Evolutionary conservation across 495 filamentous ascomycete species (phyloP), one percentile per base, ranked within the genome.

Genomic region (Penicillium cinerascens): DNA sequence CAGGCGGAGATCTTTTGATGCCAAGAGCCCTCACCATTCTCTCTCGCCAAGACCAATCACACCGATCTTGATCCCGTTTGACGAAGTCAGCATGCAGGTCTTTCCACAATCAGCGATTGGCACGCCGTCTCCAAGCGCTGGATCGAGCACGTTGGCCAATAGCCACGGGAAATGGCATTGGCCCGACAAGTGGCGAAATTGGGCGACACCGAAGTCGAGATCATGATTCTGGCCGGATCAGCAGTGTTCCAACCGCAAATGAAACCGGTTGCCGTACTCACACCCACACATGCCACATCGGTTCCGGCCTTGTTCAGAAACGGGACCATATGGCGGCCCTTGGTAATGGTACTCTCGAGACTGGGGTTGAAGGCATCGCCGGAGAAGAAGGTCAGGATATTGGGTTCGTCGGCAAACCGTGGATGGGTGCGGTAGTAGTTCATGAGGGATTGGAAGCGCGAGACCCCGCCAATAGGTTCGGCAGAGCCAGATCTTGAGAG

Each of bases 311-410:
- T 74, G 64, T 96, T 95, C 23, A 96, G 65, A n/a, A 92, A 74
- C 5, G 90, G 86, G 8, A 95, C 82, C 91, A 96, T 96, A 68
- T 96, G 91, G 50, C 78, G 69, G 69, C 89, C 91, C 71, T 95
- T 95, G 1, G 91, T 96, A 4, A 95, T 81, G 7, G 86, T 86
- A 54, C 84, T 89, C 67, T 96, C 91, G 43, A 95, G 68, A 54
- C 86, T 89, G 0, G 91, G 91, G 65, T 96, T 95, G 71, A 91
- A 96, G 3, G 85, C 89, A 79, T 96, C 91, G 33, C 91, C 91
- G 8, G 89, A 93, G 70, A 96, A 96, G 55, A 96, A 77, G 6
- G 88, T 92, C 8, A 95, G 66, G 10, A 90, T 70, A 15, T 79
- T 68, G 5, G 88, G 77, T 55, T 87, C 85, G 7, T 68, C 78